These are phyloP conservation scores for Cercospora sesami DNA, from an alignment of 2,329 filamentous ascomycete species.

Conservation along the genomic window DNA sequence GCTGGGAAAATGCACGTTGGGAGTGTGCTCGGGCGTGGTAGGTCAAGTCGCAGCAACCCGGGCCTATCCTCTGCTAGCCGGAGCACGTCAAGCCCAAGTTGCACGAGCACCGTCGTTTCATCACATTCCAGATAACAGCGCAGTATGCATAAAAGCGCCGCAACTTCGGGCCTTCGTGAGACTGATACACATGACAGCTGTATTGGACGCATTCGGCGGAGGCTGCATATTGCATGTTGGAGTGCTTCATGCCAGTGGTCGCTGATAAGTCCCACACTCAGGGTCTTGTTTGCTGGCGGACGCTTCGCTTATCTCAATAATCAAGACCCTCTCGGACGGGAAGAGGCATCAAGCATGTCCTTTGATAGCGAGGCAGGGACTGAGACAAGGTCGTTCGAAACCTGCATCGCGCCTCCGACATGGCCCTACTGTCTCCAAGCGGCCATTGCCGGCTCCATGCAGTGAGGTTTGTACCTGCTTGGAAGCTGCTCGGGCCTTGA, in stretches of 20 bases:
- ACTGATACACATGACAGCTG: constrained; percentile 15
- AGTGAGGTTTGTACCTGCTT: neutral
- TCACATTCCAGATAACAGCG: constrained; percentile 13
- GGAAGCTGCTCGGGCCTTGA: neutral
- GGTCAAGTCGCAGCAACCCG: neutral
- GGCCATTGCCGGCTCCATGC: neutral
- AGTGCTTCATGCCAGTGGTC: neutral
- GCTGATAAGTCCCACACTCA: constrained; percentile 14
- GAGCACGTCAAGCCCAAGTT: constrained; percentile 2
- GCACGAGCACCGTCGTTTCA: constrained; percentile 17
- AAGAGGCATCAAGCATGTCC: neutral
- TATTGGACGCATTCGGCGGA: constrained; percentile 15
- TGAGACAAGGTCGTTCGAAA: neutral
- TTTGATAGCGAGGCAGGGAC: neutral
- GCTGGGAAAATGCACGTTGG: neutral
- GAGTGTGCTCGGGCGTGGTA: neutral
- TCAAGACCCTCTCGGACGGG: neutral
- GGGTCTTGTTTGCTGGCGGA: constrained; percentile 9
- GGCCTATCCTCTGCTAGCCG: constrained; percentile 10
- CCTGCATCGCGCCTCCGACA: neutral
- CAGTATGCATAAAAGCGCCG: constrained; percentile 15
- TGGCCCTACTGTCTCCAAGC: neutral
- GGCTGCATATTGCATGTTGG: constrained; percentile 8
- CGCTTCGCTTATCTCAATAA: constrained; percentile 11
- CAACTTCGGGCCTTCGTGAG: constrained; percentile 6